Base-by-base conservation (phyloP, 2,329 filamentous ascomycete species). In the Aspergillus sp. region DNA sequence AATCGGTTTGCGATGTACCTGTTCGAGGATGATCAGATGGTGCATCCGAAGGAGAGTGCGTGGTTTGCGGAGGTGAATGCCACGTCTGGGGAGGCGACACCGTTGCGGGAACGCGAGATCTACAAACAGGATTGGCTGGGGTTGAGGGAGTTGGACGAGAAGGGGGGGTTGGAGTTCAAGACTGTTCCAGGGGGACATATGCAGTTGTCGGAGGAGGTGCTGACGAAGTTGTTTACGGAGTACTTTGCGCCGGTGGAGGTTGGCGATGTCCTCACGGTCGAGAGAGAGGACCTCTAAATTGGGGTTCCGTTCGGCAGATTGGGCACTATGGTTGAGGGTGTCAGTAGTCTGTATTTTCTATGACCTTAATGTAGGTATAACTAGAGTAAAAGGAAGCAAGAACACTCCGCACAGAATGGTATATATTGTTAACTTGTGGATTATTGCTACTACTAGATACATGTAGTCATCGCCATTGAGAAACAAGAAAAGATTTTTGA, bases 101-200 rank as follows among this genome's bases (percentile, higher is more conserved):
- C 83, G 16, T 77, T 99, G 72, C 82, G 85, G 65, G 84, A 92
- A 55, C 82, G 91, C 59, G 75, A 77, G 29, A 80, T 98, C 2
- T 99, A 97, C 75, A 85, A 84, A 66, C 89, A 98, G 77, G 94
- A 99, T 78, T 99, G 95, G 95, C 79, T 99, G 29, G 95, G 95
- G 0, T 79, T 99, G 73, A 90, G 85, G 74, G 78, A 80, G 68
- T 78, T 99, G 69, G 93, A 97, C 77, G 79, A 88, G 73, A 90
- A 90, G 79, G 91, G 89, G 2, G 90, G 85, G 1, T 78, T 99
- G 67, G 84, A 88, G 58, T 96, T 97, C 76, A 82, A 87, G 73
- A 87, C 82, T 2, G 84, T 87, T 0, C 82, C 87, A 4, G 95
- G 94, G 0, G 85, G 85, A 24, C 95, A 99, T 79, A 98, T 99